These are phyloP conservation scores for Pseudogymnoascus sp. DNA, from an alignment of 2,329 filamentous ascomycete species.

Conservation along the genomic window DNA sequence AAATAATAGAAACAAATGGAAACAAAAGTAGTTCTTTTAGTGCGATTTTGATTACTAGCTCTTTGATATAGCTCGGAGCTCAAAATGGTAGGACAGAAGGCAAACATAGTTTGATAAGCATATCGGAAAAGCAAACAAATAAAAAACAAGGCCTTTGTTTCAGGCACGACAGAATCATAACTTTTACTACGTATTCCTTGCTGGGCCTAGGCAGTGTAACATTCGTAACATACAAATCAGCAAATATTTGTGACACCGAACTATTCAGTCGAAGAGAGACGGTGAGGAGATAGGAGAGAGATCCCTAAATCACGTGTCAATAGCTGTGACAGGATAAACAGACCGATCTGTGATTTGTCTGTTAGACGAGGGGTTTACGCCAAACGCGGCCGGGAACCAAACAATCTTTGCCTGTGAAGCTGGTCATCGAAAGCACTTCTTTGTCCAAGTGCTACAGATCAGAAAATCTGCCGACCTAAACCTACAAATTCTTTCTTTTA, in stretches of 20 bases:
- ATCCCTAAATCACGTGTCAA: not conserved
- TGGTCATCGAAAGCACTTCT: constrained; percentile 4
- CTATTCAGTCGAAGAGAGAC: not conserved
- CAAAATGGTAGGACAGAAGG: not conserved
- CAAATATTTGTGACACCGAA: not conserved
- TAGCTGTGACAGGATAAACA: not conserved
- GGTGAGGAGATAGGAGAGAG: not conserved
- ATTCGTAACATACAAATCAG: not conserved
- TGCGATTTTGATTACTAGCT: not conserved
- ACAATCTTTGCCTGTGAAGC: constrained; percentile 5
- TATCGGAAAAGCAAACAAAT: not conserved
- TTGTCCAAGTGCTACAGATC: constrained; percentile 6
- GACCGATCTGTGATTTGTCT: constrained; percentile 3
- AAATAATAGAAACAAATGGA: not conserved
- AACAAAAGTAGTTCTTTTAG: not conserved
- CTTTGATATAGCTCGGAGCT: not conserved
- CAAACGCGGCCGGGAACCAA: constrained; percentile 6
- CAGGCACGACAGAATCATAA: not conserved
- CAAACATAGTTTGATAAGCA: not conserved
- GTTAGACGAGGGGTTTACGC: constrained; percentile 7
- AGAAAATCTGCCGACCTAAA: constrained; percentile 1
- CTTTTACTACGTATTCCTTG: not conserved
- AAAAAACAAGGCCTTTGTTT: constrained; percentile 7
- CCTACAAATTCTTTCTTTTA: constrained; percentile 4
- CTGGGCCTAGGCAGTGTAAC: not conserved